Evolutionary conservation across 1,139 yeast species (phyloP), one percentile per base, ranked within the genome.

Genomic region (Candida glucosophila): DNA sequence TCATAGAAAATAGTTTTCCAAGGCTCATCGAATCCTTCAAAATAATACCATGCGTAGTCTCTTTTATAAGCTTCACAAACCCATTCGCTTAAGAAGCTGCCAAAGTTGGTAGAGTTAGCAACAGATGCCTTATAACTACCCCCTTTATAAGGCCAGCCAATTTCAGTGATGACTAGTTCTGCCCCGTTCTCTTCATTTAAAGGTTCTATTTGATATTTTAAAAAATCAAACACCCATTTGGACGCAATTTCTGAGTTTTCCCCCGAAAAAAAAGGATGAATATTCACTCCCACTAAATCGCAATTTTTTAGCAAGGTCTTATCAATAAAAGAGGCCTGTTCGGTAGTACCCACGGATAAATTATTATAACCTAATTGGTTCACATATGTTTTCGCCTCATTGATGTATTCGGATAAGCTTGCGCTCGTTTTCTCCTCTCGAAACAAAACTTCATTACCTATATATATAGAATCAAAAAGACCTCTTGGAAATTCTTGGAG

Each of bases 11-110:
- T 46, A 27, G 51, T 47, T 36, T 76, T 77, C 82, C 83, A 76
- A 1, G 82, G 81, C 41, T 75, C 81, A 48, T 78, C 85, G 48
- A 75, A 77, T 0, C 81, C 85, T 41, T 77, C 83, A 42, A 75
- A 74, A 55, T 65, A 77, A 40, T 57, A 77, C 75, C 78, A 78
- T 0, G 67, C 71, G 25, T 62, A 49, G 3, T 47, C 38, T 9
- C 43, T 37, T 10, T 43, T 26, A 23, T 55, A 52, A 1, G 67
- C 55, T 6, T 55, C 51, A 41, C 83, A 75, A 3, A 73, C 42
- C 72, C 77, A 77, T 14, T 54, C 54, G 26, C 64, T 47, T 27
- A 76, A 36, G 34, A 77, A 75, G 6, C 30, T 35, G 32, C 73
- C 74, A 40, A 67, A 49, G 29, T 67, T 62, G 2, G 41, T 32